These are phyloP conservation scores for Coix lacrymajobi DNA, from an alignment of 176 grass and related monocot species.

Conservation along the genomic window DNA sequence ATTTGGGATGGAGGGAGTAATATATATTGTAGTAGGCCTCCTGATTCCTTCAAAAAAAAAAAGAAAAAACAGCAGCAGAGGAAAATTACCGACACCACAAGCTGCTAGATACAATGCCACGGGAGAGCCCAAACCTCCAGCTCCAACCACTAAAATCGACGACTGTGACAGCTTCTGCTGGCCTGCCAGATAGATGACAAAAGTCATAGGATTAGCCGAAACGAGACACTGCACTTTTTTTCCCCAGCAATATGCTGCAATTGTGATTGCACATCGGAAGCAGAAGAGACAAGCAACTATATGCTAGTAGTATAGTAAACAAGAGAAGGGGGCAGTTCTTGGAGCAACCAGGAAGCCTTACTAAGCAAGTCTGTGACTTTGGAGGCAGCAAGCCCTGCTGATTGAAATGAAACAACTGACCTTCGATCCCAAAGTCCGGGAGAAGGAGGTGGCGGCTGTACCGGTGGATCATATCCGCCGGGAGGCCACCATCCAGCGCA, in stretches of 20 bases:
- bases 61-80: not conserved
- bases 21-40: not conserved
- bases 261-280: not conserved
- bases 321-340: not conserved
- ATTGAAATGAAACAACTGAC: constrained; percentile 9
- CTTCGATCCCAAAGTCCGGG: constrained; percentile 81
- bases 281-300: not conserved
- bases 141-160: constrained; percentile 84
- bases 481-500: not conserved
- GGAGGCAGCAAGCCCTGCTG: not conserved
- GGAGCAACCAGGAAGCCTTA: not conserved
- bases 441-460: constrained; percentile 93
- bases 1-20: not conserved
- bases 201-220: not conserved
- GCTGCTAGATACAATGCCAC: constrained; percentile 76
- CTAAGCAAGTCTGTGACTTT: not conserved
- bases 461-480: constrained; percentile 64
- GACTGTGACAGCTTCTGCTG: constrained; percentile 67
- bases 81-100: constrained; percentile 82
- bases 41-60: not conserved
- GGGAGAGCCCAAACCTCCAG: constrained; percentile 86
- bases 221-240: not conserved
- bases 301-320: no score
- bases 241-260: not conserved
- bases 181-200: constrained; percentile 20